Percentiles rank a stretch among this genome's conserved stretches.
phyloP scores from a whole-genome alignment of 2,329 filamentous ascomycete species.

The Calonectria honghensis region DNA sequence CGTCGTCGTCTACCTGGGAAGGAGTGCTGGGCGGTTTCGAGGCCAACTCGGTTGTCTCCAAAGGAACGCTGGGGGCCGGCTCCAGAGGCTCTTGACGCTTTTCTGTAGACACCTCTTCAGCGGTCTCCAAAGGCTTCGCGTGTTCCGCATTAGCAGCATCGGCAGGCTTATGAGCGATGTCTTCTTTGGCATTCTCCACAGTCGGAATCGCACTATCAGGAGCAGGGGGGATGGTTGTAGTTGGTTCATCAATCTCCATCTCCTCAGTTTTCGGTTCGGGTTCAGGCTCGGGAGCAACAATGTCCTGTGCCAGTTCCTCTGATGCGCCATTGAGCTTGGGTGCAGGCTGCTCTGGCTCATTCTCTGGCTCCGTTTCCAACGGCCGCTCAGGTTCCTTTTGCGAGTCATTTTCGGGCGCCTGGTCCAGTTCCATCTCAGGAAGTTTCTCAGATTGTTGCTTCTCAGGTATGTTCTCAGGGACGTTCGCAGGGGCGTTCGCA shows the following conservation, averaged over 20 bases:
- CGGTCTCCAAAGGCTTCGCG: conserved; percentile 29
- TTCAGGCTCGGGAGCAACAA: conserved; percentile 39
- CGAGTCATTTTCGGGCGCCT: not conserved
- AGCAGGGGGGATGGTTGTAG: conserved; percentile 30
- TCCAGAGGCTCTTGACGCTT: conserved; percentile 27
- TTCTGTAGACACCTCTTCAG: conserved; percentile 12
- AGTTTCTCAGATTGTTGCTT: conserved; percentile 2
- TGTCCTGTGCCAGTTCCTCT: conserved; percentile 10
- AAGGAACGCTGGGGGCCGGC: conserved; percentile 41
- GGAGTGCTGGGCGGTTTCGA: conserved; percentile 67
- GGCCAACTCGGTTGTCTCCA: conserved; percentile 56
- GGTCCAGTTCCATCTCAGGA: conserved; percentile 7
- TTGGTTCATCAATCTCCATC: conserved; percentile 62
- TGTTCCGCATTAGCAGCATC: conserved; percentile 31
- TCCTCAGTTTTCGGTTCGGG: conserved; percentile 63
- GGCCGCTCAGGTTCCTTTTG: not conserved
- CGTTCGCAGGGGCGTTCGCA: not conserved
- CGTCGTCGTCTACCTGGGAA: conserved; percentile 71
- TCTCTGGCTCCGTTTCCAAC: not conserved
- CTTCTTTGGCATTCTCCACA: conserved; percentile 30
- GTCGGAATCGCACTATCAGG: conserved; percentile 36
- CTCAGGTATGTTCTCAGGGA: not conserved
- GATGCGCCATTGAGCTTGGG: not conserved
- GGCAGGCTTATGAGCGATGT: not conserved
- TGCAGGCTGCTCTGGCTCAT: not conserved